Percentiles rank a stretch among this genome's conserved stretches.
These are phyloP conservation scores for Phaffomyces thermotolerans DNA, from an alignment of 805 yeast species.

Conservation along the genomic window DNA sequence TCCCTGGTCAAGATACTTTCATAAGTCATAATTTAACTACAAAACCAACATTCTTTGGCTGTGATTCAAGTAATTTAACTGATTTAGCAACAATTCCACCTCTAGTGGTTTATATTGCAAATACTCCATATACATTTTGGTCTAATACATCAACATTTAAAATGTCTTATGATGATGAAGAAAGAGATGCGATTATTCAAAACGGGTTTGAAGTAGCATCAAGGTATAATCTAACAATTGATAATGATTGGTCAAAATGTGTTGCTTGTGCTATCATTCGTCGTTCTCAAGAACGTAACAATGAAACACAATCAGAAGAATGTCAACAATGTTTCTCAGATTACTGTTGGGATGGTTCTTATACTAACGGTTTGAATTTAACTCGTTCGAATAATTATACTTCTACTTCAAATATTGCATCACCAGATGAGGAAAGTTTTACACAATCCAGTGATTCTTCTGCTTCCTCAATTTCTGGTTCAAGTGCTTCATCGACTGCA, in stretches of 20 bases:
- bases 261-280: constrained; percentile 78
- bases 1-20: constrained; percentile 64
- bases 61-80: constrained; percentile 60
- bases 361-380: neutral
- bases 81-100: constrained; percentile 55
- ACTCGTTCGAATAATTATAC: constrained; percentile 4
- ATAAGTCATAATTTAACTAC: constrained; percentile 52
- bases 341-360: constrained; percentile 71
- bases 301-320: constrained; percentile 50
- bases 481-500: neutral
- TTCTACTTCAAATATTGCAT: neutral
- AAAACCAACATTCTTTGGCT: constrained; percentile 77
- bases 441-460: neutral
- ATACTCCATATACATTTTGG: constrained; percentile 54
- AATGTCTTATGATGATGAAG: constrained; percentile 51
- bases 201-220: constrained; percentile 73
- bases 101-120: constrained; percentile 69
- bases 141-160: constrained; percentile 72
- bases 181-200: constrained; percentile 50
- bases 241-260: constrained; percentile 63
- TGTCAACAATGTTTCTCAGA: constrained; percentile 63
- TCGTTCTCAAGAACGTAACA: constrained; percentile 66
- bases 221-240: constrained; percentile 59
- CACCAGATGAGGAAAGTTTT: neutral
- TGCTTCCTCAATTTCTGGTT: neutral